phyloP scores from a whole-genome alignment of 164 flowering plant genomes.

The Vitis rupestris region DNA sequence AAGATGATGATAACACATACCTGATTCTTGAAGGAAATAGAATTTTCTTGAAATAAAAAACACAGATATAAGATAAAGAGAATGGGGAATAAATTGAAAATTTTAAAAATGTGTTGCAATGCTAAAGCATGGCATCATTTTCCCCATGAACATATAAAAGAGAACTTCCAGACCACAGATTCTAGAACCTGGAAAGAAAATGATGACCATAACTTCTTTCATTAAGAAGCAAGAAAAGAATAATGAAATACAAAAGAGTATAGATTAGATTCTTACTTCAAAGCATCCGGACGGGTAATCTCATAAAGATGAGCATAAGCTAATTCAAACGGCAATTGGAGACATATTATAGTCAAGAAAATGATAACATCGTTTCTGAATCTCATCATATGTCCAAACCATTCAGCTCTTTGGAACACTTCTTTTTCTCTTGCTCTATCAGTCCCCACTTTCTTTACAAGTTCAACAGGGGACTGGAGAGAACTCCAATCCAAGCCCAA shows the following conservation, averaged over 20 bases:
- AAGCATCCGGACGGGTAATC: constrained; percentile 45
- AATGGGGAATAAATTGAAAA: no score
- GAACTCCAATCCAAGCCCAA: constrained; percentile 41
- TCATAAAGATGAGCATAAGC: constrained; percentile 95
- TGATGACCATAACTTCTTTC: not conserved
- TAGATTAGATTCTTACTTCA: constrained; percentile 47
- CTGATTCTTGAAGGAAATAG: no score
- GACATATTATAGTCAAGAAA: constrained; percentile 79
- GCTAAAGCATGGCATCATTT: no score
- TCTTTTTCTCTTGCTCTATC: constrained; percentile 57
- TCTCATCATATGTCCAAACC: constrained; percentile 71
- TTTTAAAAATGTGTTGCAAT: no score
- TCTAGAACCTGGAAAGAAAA: not conserved
- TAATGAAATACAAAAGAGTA: not conserved
- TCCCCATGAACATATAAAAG: no score
- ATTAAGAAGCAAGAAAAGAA: not conserved
- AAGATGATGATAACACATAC: no score
- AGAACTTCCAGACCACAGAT: no score
- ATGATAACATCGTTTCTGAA: constrained; percentile 83
- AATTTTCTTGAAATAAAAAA: no score
- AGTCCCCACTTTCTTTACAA: constrained; percentile 31
- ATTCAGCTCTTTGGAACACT: constrained; percentile 71
- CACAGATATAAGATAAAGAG: no score
- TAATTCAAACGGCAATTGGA: constrained; percentile 94
- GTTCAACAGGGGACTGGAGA: constrained; percentile 40